Evolutionary conservation across 345 rosid species (phyloP).

Genomic region (Citrus sp.): DNA sequence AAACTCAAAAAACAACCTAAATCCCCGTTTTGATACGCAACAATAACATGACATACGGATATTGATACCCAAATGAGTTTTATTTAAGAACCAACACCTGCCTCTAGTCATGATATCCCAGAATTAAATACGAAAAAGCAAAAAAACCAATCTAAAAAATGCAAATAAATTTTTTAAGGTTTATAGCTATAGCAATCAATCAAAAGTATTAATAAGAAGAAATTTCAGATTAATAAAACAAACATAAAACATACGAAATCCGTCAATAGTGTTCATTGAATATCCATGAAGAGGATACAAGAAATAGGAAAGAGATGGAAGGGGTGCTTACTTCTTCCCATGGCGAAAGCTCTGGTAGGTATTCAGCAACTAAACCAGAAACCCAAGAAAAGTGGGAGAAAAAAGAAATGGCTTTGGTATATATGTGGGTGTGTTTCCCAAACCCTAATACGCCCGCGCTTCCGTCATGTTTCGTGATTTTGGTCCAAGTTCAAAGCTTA

Average conservation of each 20-base stretch:
- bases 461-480: neutral
- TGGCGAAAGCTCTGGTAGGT: neutral
- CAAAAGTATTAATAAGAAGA: too few species aligned
- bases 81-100: neutral
- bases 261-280: too few species aligned
- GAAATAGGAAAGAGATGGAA: neutral
- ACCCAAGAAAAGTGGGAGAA: neutral
- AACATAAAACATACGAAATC: too few species aligned
- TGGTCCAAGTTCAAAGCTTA: neutral
- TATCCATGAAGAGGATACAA: neutral
- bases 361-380: neutral
- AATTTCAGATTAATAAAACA: too few species aligned
- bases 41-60: neutral
- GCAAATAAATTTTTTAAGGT: too few species aligned
- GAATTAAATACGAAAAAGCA: too few species aligned
- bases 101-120: neutral
- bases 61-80: neutral
- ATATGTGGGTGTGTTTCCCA: neutral
- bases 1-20: neutral
- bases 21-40: neutral
- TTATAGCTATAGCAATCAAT: too few species aligned
- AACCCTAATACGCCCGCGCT: conserved; percentile 5
- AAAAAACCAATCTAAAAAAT: too few species aligned
- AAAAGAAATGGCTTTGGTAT: neutral
- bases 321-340: conserved; percentile 14